phyloP scores from a whole-genome alignment of 345 rosid species.

The Brassica juncea region DNA sequence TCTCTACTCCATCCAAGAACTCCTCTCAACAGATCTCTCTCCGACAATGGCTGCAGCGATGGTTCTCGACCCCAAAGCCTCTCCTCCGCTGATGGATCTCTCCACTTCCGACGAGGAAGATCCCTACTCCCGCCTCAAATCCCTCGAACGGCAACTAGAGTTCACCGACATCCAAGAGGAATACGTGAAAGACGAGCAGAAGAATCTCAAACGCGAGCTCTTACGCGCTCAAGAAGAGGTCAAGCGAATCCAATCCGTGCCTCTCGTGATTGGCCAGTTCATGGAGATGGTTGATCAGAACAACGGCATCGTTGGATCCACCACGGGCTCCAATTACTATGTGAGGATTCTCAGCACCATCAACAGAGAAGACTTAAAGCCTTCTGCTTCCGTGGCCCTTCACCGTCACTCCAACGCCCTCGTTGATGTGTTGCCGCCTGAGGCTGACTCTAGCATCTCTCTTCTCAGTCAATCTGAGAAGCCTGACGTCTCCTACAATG shows the following conservation, averaged over 20 bases:
- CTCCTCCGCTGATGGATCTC: slow-evolving; percentile 26
- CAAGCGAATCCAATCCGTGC: slow-evolving; percentile 95
- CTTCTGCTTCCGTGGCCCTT: slow-evolving; percentile 96
- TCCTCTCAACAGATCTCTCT: slow-evolving; percentile 17
- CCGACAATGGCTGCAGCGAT: slow-evolving; percentile 57
- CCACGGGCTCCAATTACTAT: slow-evolving; percentile 96
- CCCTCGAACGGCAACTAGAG: slow-evolving; percentile 78
- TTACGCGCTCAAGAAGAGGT: slow-evolving; percentile 97
- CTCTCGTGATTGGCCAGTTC: slow-evolving; percentile 93
- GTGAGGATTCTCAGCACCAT: slow-evolving; percentile 93
- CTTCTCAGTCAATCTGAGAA: slow-evolving; percentile 96
- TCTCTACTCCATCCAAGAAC: slow-evolving; percentile 34
- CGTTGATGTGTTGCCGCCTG: slow-evolving; percentile 95
- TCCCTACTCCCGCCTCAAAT: slow-evolving; percentile 75
- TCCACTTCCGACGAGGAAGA: slow-evolving; percentile 68
- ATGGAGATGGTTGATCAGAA: slow-evolving; percentile 99
- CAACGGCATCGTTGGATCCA: slow-evolving; percentile 98
- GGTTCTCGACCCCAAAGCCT: slow-evolving; percentile 60
- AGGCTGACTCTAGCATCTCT: slow-evolving; percentile 97
- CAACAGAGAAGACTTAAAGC: slow-evolving; percentile 85
- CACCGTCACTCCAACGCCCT: slow-evolving; percentile 98
- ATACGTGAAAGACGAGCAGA: slow-evolving; percentile 95
- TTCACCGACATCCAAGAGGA: slow-evolving; percentile 95
- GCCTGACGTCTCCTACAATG: slow-evolving; percentile 93
- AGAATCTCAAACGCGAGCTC: slow-evolving; percentile 87